Percentiles rank a stretch among this genome's conserved stretches.
These are phyloP conservation scores for Xylariaceae sp. DNA, from an alignment of 2,329 filamentous ascomycete species.

Conservation along the genomic window DNA sequence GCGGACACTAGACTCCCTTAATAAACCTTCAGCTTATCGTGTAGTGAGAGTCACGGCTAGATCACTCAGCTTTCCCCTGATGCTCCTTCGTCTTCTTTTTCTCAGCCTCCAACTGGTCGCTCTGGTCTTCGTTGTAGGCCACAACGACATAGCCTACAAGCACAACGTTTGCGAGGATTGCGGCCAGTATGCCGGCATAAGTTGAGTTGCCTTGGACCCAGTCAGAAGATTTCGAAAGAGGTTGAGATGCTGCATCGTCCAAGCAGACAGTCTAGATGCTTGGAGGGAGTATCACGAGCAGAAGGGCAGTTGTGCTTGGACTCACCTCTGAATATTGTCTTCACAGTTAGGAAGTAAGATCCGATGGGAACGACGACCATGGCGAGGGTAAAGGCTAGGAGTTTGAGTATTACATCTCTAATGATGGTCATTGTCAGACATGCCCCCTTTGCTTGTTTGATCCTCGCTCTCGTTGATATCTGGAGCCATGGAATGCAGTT, in stretches of 20 bases:
- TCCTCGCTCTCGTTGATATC: not conserved
- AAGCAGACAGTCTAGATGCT: not conserved
- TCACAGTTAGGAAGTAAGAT: constrained; percentile 79
- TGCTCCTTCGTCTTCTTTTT: constrained; percentile 41
- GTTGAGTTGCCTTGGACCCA: constrained; percentile 73
- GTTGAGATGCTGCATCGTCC: no score
- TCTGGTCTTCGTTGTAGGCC: constrained; percentile 80
- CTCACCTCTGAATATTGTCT: constrained; percentile 73
- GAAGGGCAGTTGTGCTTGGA: constrained; percentile 6
- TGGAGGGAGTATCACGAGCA: not conserved
- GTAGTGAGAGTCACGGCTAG: not conserved
- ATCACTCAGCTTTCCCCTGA: constrained; percentile 14
- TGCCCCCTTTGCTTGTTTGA: not conserved
- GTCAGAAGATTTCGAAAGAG: not conserved
- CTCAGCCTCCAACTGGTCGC: constrained; percentile 41
- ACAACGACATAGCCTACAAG: constrained; percentile 87
- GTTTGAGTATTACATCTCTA: constrained; percentile 82
- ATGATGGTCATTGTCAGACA: constrained; percentile 2
- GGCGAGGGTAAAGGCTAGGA: constrained; percentile 83
- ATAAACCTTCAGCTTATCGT: not conserved
- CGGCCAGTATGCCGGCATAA: constrained; percentile 78
- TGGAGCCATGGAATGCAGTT: not conserved
- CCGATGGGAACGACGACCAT: constrained; percentile 87
- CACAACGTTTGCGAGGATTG: constrained; percentile 86
- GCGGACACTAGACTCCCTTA: not conserved